Conservation (phyloP, 192 early-diverging fungal species). For the Globomyces pollinis-pini region DNA sequence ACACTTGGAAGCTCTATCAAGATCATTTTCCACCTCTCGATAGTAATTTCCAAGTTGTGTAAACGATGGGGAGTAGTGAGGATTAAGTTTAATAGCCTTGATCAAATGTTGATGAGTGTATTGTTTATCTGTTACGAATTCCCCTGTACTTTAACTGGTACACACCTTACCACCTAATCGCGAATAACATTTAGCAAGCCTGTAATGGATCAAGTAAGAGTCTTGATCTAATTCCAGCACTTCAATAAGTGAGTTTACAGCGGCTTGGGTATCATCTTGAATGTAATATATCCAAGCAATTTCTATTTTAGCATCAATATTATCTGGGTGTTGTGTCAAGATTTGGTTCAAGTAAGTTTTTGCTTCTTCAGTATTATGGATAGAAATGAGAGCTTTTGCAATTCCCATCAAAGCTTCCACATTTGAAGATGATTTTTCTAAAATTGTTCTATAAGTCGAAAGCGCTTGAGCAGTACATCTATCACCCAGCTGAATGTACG, state of each 20-base stretch:
- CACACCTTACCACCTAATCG: slow-evolving; percentile 50
- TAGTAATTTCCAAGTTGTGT: slow-evolving; percentile 79
- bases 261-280: slow-evolving; percentile 48
- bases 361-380: slow-evolving; percentile 15
- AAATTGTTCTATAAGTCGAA: background rate
- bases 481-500: background rate
- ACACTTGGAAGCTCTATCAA: slow-evolving; percentile 67
- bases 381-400: slow-evolving; percentile 14
- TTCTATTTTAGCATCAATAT: slow-evolving; percentile 2
- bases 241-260: slow-evolving; percentile 42
- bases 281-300: slow-evolving; percentile 31
- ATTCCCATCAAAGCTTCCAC: slow-evolving; percentile 14
- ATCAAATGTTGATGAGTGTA: slow-evolving; percentile 64
- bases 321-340: slow-evolving; percentile 10
- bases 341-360: slow-evolving; percentile 15
- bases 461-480: background rate
- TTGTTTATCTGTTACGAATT: slow-evolving; percentile 49
- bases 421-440: background rate
- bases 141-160: slow-evolving; percentile 18
- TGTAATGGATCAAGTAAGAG: slow-evolving; percentile 47
- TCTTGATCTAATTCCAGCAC: slow-evolving; percentile 33
- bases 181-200: slow-evolving; percentile 72
- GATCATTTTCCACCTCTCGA: slow-evolving; percentile 54
- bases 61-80: slow-evolving; percentile 54
- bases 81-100: slow-evolving; percentile 61